Conservation (phyloP, 345 rosid species). For the Bruguiera gymnorhiza region DNA sequence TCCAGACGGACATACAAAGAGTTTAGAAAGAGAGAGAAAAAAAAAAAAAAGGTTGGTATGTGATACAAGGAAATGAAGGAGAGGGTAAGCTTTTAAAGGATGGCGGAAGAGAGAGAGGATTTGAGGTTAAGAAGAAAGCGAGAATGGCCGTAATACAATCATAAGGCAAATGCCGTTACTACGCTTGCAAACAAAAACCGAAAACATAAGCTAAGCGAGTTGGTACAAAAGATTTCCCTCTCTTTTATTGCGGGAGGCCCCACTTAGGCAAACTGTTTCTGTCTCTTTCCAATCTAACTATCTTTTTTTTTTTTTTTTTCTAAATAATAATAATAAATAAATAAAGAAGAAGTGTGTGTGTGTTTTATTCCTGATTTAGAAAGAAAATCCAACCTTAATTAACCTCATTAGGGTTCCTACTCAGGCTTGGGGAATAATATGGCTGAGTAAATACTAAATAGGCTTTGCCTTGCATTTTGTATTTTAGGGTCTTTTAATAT, state of each 20-base stretch:
- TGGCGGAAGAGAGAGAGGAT: constrained; percentile 10
- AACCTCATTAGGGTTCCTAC: neutral
- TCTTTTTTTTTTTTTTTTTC: too few species aligned
- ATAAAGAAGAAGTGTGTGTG: too few species aligned
- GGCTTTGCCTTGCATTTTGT: too few species aligned
- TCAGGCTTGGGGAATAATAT: too few species aligned
- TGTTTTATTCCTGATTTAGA: neutral
- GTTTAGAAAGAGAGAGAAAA: neutral
- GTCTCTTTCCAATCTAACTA: neutral
- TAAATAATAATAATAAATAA: too few species aligned
- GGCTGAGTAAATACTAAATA: too few species aligned
- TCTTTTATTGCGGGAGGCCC: constrained; percentile 2
- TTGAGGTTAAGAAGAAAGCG: neutral
- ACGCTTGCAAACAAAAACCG: constrained; percentile 42
- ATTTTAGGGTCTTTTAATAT: too few species aligned
- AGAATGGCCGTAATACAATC: constrained; percentile 53
- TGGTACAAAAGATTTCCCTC: neutral
- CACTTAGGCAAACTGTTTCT: neutral
- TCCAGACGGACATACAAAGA: neutral
- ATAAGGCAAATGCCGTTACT: constrained; percentile 60
- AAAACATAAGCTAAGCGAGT: constrained; percentile 13
- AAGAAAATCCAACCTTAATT: neutral
- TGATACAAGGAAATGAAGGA: neutral
- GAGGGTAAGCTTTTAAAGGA: constrained; percentile 20
- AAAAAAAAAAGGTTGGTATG: neutral